Conservation (phyloP, 2,329 filamentous ascomycete species). For the Sodiomyces alkalinus region DNA sequence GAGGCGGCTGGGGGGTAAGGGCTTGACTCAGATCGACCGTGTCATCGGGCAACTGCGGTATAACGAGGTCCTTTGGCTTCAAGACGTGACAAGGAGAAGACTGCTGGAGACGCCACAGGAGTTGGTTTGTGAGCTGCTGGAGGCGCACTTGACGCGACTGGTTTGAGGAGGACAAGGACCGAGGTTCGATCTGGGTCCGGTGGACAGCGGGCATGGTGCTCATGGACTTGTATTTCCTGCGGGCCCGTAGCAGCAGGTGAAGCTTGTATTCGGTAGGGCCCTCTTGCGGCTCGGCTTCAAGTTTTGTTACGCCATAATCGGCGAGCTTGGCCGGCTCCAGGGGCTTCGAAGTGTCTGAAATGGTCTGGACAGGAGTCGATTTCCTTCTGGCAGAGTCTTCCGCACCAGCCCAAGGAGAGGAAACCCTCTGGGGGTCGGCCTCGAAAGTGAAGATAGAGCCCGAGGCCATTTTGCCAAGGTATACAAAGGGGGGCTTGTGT, state of each 20-base stretch:
- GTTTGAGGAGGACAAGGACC: constrained; percentile 27
- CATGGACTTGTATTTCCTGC: constrained; percentile 57
- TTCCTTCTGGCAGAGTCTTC: constrained; percentile 24
- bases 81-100: constrained; percentile 83
- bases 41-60: constrained; percentile 61
- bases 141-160: constrained; percentile 71
- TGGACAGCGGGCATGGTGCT: constrained; percentile 36
- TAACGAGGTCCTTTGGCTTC: constrained; percentile 56
- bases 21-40: constrained; percentile 28
- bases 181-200: constrained; percentile 1
- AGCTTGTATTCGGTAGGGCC: constrained; percentile 95
- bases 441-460: constrained; percentile 96
- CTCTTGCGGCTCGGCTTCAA: constrained; percentile 84
- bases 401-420: constrained; percentile 73
- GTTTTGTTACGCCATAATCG: constrained; percentile 54
- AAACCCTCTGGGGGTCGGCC: constrained; percentile 70
- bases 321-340: constrained; percentile 29
- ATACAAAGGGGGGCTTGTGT: neutral
- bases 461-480: constrained; percentile 53
- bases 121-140: constrained; percentile 84
- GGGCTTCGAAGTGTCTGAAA: constrained; percentile 11
- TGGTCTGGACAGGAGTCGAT: constrained; percentile 11
- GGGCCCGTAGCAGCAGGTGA: constrained; percentile 68
- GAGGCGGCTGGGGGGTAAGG: constrained; percentile 37
- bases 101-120: constrained; percentile 89